Evolutionary conservation across 164 flowering plant species (phyloP).

Genomic region (Chimonanthus salicifolius): DNA sequence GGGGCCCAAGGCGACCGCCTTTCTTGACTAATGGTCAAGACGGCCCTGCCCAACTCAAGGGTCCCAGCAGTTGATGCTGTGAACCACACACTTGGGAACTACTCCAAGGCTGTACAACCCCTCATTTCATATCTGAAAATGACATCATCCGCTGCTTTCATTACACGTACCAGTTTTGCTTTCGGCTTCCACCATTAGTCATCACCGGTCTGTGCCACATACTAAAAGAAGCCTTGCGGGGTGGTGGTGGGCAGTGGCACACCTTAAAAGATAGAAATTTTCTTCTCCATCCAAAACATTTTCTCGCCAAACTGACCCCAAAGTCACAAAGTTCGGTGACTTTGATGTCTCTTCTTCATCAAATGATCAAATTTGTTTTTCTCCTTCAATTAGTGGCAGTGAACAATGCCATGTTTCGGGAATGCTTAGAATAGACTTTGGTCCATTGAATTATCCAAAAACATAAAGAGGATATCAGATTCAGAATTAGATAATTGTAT

Average conservation of each 20-base stretch:
- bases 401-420: background rate
- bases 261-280: background rate
- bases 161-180: background rate
- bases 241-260: background rate
- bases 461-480: background rate
- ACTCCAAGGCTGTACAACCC: background rate
- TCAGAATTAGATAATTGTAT: too few relatives aligned
- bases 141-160: background rate
- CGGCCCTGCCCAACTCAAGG: background rate
- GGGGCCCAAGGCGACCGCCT: too few relatives aligned
- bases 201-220: too few relatives aligned
- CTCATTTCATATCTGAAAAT: background rate
- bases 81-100: background rate
- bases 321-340: background rate
- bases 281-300: background rate
- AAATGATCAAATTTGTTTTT: too few relatives aligned
- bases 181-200: background rate
- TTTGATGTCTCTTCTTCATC: background rate
- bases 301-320: background rate
- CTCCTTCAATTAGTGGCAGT: too few relatives aligned
- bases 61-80: background rate
- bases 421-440: background rate
- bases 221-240: too few relatives aligned
- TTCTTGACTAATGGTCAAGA: too few relatives aligned
- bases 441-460: background rate